Conservation (phyloP, 306 rosid species). For the Cucurbita ficifolia region DNA sequence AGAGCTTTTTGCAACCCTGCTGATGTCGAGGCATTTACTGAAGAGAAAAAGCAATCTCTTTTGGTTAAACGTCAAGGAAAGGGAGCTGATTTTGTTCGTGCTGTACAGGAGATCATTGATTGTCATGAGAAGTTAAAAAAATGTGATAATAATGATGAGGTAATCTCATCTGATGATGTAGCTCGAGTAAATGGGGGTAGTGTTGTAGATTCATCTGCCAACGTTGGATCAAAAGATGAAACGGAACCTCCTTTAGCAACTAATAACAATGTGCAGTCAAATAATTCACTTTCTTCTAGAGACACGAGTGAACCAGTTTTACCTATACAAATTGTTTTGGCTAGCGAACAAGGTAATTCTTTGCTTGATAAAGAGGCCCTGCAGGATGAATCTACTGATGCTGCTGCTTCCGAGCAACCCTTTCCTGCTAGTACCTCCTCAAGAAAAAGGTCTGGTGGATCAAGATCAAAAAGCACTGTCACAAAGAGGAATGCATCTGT, state of each 20-base stretch:
- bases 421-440: constrained; percentile 33
- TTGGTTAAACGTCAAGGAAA: constrained; percentile 75
- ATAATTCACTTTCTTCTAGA: constrained; percentile 22
- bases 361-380: constrained; percentile 24
- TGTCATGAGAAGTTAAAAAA: constrained; percentile 60
- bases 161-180: constrained; percentile 27
- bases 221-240: constrained; percentile 29
- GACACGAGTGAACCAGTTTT: constrained; percentile 29
- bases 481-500: constrained; percentile 23
- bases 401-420: constrained; percentile 24
- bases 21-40: constrained; percentile 93
- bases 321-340: constrained; percentile 32
- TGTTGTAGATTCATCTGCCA: constrained; percentile 23
- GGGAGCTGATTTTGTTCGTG: constrained; percentile 92
- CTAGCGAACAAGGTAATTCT: constrained; percentile 26
- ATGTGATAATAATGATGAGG: constrained; percentile 30
- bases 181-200: constrained; percentile 29
- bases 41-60: constrained; percentile 87
- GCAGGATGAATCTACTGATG: constrained; percentile 30
- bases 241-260: constrained; percentile 25
- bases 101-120: constrained; percentile 72
- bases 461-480: constrained; percentile 23
- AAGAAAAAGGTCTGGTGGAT: constrained; percentile 45
- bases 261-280: constrained; percentile 16
- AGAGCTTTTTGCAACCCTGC: constrained; percentile 95